Conservation (phyloP, 163 green algal species). For the Prototheca cutis region DNA sequence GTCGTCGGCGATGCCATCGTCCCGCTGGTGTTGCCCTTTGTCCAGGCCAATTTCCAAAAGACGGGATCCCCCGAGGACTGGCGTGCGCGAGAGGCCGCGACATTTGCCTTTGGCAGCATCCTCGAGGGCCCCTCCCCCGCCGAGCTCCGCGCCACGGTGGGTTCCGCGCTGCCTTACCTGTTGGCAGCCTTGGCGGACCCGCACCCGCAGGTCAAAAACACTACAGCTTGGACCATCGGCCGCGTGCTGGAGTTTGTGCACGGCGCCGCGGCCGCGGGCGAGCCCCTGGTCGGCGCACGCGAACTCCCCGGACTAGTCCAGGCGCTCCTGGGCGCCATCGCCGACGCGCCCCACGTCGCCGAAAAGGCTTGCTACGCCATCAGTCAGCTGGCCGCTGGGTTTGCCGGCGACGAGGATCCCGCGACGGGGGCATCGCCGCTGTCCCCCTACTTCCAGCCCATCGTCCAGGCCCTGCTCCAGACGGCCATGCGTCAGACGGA, state of each 20-base stretch:
- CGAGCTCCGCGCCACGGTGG: slow-evolving; percentile 56
- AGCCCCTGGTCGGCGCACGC: slow-evolving; percentile 43
- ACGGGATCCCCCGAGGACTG: slow-evolving; percentile 59
- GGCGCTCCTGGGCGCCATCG: slow-evolving; percentile 57
- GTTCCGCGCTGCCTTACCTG: slow-evolving; percentile 61
- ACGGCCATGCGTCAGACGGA: slow-evolving; percentile 31
- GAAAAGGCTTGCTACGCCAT: slow-evolving; percentile 80
- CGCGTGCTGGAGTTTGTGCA: slow-evolving; percentile 93
- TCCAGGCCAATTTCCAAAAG: slow-evolving; percentile 38
- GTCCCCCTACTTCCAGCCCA: slow-evolving; percentile 82
- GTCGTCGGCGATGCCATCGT: slow-evolving; percentile 74
- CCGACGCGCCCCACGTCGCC: slow-evolving; percentile 75
- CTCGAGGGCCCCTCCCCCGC: slow-evolving; percentile 65
- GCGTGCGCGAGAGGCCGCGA: slow-evolving; percentile 83
- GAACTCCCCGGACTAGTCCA: slow-evolving; percentile 56
- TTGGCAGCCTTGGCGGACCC: slow-evolving; percentile 76
- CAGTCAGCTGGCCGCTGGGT: slow-evolving; percentile 63
- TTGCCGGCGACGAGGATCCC: slow-evolving; percentile 22
- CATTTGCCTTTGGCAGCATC: slow-evolving; percentile 93
- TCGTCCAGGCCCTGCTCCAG: slow-evolving; percentile 66
- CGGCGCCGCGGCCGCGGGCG: slow-evolving; percentile 20
- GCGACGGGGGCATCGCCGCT: slow-evolving; percentile 50
- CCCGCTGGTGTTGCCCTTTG: slow-evolving; percentile 70
- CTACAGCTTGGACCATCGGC: slow-evolving; percentile 89
- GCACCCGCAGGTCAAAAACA: slow-evolving; percentile 77